phyloP scores from a whole-genome alignment of 2,329 filamentous ascomycete genomes.

The Fusarium secorum region DNA sequence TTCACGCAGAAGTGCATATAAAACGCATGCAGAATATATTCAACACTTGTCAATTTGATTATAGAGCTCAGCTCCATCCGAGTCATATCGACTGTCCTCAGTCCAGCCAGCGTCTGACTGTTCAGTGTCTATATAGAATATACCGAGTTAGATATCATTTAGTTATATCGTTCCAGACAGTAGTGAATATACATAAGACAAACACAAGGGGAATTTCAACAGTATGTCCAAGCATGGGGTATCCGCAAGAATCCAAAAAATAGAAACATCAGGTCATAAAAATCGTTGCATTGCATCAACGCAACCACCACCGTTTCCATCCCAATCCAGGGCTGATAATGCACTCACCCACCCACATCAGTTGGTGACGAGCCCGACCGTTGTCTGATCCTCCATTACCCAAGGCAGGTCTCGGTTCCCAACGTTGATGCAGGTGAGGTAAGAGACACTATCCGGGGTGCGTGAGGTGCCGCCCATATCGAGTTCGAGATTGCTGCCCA shows the following conservation, averaged over 20 bases:
- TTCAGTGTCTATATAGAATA: conserved; percentile 24
- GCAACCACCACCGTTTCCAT: conserved; percentile 11
- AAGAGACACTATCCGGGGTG: conserved; percentile 54
- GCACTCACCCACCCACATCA: conserved; percentile 8
- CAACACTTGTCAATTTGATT: conserved; percentile 8
- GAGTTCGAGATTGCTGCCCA: conserved; percentile 84
- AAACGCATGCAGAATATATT: background rate
- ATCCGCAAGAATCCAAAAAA: conserved; percentile 36
- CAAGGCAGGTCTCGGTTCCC: conserved; percentile 61
- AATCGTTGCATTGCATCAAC: conserved; percentile 35
- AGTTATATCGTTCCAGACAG: conserved; percentile 10
- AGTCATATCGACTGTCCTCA: conserved; percentile 1
- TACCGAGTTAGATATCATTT: conserved; percentile 1
- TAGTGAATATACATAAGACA: conserved; percentile 24
- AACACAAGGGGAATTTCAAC: conserved; percentile 28
- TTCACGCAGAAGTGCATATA: background rate
- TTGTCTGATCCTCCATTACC: conserved; percentile 49
- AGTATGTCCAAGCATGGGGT: conserved; percentile 35
- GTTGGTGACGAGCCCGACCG: conserved; percentile 20
- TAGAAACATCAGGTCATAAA: conserved; percentile 35
- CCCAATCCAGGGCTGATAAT: background rate
- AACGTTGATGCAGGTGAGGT: conserved; percentile 61
- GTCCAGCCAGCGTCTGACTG: conserved; percentile 7
- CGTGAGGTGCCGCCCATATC: conserved; percentile 63
- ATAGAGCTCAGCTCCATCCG: conserved; percentile 27